phyloP scores from a whole-genome alignment of 2,329 filamentous ascomycete species.

The Penicillium sp. region DNA sequence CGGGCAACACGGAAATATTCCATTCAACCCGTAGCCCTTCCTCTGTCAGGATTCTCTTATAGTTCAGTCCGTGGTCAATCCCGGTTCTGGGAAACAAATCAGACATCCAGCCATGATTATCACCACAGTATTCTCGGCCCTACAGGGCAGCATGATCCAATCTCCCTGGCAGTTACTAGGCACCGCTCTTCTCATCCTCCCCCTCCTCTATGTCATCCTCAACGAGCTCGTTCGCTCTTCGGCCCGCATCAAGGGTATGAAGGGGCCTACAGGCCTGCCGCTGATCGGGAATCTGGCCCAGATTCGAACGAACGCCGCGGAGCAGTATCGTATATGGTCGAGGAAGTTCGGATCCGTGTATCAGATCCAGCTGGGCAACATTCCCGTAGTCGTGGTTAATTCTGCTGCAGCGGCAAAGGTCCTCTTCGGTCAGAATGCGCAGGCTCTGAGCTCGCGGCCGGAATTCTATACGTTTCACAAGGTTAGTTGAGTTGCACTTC shows the following conservation, averaged over 20 bases:
- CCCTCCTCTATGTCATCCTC: conserved; percentile 45
- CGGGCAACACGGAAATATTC: conserved; percentile 17
- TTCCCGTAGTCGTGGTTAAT: conserved; percentile 55
- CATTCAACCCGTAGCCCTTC: conserved; percentile 1
- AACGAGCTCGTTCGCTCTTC: conserved; percentile 49
- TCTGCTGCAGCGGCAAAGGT: conserved; percentile 49
- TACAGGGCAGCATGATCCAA: conserved; percentile 19
- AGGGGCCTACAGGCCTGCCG: conserved; percentile 50
- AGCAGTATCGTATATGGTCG: conserved; percentile 55
- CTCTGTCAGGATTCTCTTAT: background rate
- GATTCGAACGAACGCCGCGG: conserved; percentile 53
- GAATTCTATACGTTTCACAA: conserved; percentile 60
- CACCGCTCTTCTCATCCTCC: conserved; percentile 23
- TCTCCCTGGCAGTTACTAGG: conserved; percentile 22
- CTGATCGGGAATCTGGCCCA: conserved; percentile 55
- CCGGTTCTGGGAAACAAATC: background rate
- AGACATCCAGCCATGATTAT: conserved; percentile 25
- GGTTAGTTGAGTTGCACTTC: conserved; percentile 30
- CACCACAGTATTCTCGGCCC: conserved; percentile 17
- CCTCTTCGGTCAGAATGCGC: conserved; percentile 52
- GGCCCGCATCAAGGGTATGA: conserved; percentile 46
- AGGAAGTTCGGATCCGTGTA: conserved; percentile 50
- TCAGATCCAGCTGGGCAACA: conserved; percentile 56
- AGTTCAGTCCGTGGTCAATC: background rate
- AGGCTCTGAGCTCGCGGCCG: conserved; percentile 53